A percentile compares a stretch with the other conserved stretches of the same genome.
Conservation (phyloP, 2,329 filamentous ascomycete species). For the Phialocephala sp. region DNA sequence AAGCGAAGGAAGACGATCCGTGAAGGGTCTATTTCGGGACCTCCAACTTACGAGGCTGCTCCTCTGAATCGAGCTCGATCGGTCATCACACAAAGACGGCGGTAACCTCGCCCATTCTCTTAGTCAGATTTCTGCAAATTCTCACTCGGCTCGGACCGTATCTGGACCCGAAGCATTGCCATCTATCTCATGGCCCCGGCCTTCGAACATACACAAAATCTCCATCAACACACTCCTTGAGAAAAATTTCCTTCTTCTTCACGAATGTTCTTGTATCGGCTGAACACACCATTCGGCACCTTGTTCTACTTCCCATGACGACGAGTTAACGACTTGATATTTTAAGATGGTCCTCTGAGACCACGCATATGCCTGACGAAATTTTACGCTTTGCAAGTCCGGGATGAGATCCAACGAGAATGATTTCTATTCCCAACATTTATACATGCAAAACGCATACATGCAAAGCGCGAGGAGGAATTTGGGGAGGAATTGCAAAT, state of each 20-base stretch:
- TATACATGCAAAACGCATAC: neutral
- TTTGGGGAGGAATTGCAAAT: slow-evolving; percentile 6
- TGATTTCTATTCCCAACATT: slow-evolving; percentile 5
- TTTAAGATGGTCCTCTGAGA: slow-evolving; percentile 43
- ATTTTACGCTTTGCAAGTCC: slow-evolving; percentile 50
- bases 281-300: slow-evolving; percentile 45
- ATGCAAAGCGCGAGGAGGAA: slow-evolving; percentile 6
- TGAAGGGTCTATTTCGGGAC: slow-evolving; percentile 60
- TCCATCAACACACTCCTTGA: slow-evolving; percentile 41
- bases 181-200: slow-evolving; percentile 31
- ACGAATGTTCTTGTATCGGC: slow-evolving; percentile 48
- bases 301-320: slow-evolving; percentile 48
- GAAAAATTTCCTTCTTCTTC: slow-evolving; percentile 37
- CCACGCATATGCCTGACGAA: slow-evolving; percentile 52
- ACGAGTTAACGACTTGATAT: slow-evolving; percentile 47
- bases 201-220: slow-evolving; percentile 39
- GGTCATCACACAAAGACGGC: slow-evolving; percentile 48
- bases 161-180: slow-evolving; percentile 27
- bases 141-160: slow-evolving; percentile 27
- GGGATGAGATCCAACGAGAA: slow-evolving; percentile 24
- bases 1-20: slow-evolving; percentile 83
- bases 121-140: slow-evolving; percentile 38
- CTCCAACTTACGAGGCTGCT: slow-evolving; percentile 53
- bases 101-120: slow-evolving; percentile 30
- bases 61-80: slow-evolving; percentile 54